Percentiles rank a stretch among this genome's conserved stretches.
Evolutionary conservation across 768 basidiomycete genomes (phyloP).

Genomic region (Gloeopeniophorella convolvens): DNA sequence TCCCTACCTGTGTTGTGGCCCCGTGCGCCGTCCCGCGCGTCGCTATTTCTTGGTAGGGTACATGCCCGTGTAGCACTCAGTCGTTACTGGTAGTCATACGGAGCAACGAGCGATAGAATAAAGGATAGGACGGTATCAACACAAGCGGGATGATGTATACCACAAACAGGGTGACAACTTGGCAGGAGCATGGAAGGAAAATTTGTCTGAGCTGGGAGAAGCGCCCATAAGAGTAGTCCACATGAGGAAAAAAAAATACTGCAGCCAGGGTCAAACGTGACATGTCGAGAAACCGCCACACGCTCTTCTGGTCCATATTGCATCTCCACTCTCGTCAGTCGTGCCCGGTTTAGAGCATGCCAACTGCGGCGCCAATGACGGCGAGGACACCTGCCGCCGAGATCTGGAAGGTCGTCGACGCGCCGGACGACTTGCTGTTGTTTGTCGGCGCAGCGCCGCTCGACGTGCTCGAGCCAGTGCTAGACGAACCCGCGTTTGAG

Average conservation of each 20-base stretch:
- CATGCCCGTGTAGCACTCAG: neutral
- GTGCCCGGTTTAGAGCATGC: slow-evolving; percentile 14
- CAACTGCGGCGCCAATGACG: slow-evolving; percentile 16
- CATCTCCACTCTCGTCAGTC: neutral
- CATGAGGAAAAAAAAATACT: neutral
- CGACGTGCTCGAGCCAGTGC: neutral
- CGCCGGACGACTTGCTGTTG: slow-evolving; percentile 3
- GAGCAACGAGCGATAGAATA: slow-evolving; percentile 12
- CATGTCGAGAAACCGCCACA: neutral
- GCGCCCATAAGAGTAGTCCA: neutral
- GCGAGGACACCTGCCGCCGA: slow-evolving; percentile 15
- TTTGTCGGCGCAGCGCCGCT: slow-evolving; percentile 1
- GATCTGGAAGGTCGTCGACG: slow-evolving; percentile 5
- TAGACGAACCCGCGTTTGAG: neutral
- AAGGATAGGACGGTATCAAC: slow-evolving; percentile 19
- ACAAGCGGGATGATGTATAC: neutral
- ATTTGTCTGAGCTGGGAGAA: slow-evolving; percentile 2
- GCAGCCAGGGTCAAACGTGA: neutral
- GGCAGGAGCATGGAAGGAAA: neutral
- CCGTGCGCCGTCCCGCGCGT: slow-evolving; percentile 1
- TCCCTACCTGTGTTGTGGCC: slow-evolving; percentile 18
- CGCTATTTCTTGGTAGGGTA: slow-evolving; percentile 17
- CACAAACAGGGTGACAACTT: neutral
- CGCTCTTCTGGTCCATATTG: slow-evolving; percentile 1
- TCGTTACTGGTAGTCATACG: neutral